Evolutionary conservation across 2,329 filamentous ascomycete genomes (phyloP), one percentile per base, ranked within the genome.

Genomic region (Venturia nashicola): DNA sequence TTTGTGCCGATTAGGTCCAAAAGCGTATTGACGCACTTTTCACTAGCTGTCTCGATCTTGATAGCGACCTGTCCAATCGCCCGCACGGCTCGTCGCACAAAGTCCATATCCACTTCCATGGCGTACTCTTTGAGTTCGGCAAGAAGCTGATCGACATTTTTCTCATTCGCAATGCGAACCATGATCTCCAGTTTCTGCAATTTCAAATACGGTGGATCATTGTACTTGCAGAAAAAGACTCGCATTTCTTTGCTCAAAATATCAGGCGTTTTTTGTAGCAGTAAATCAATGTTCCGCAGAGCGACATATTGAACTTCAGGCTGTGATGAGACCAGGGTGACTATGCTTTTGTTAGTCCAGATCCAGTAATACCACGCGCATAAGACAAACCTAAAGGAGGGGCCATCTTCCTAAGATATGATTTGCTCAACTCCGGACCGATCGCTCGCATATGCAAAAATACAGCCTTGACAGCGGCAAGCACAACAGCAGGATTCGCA

Each of bases 171-270:
- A 86, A 99, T 97, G 75, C 94, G 87, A 59, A 99, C 93, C 94
- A 99, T 97, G 67, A 97, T 97, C 74, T 99, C 94, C 61, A 99
- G 84, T 74, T 99, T 99, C 73, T 96, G 89, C 66, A 99, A 86
- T 76, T 99, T 99, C 71, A 99, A 87, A 74, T 99, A 99, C 27
- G 91, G 91, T 1, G 94, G 93, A 70, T 99, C 94, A 73, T 97
- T 97, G 79, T 99, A 99, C 78, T 99, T 99, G 87, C 94, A 99
- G 79, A 99, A 99, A 79, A 99, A 99, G 9, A 99, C 94, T 55
- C 94, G 86, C 71, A 99, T 86, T 76, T 99, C 94, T 76, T 97
- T 97, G 81, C 90, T 96, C 11, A 99, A 82, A 64, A 99, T 97
- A 69, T 96, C 92, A 12, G 94, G 91, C 75, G 97, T 93, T 69